Evolutionary conservation across 768 basidiomycete genomes (phyloP).

Genomic region (Lactarius vividus): DNA sequence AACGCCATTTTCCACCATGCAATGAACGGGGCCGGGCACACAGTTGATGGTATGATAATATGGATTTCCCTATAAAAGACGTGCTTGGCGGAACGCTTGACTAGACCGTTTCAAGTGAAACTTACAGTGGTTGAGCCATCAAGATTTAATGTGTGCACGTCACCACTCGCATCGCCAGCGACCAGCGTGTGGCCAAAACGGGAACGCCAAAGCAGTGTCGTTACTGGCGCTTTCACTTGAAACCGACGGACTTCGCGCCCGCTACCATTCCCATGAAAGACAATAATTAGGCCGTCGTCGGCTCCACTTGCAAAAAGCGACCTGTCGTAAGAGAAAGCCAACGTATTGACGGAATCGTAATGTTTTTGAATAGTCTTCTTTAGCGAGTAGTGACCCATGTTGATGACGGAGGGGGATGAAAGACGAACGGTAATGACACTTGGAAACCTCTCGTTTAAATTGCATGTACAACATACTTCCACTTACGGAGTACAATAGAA

Average conservation of each 20-base stretch:
- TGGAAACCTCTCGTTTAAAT: too few species aligned
- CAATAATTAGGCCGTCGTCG: not conserved
- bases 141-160: constrained; percentile 1
- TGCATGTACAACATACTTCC: too few species aligned
- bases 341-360: not conserved
- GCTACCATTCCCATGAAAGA: constrained; percentile 4
- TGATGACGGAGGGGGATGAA: too few species aligned
- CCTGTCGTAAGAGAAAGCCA: not conserved
- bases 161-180: not conserved
- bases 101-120: not conserved
- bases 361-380: constrained; percentile 1
- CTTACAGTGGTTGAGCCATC: not conserved
- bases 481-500: too few species aligned
- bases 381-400: too few species aligned
- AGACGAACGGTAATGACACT: too few species aligned
- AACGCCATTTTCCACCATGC: not conserved
- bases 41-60: constrained; percentile 6
- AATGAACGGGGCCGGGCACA: constrained; percentile 1
- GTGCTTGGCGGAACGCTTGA: too few species aligned
- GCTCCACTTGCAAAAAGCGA: constrained; percentile 6
- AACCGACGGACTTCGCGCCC: not conserved
- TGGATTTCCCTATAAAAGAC: not conserved
- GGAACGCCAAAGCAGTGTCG: constrained; percentile 3
- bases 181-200: constrained; percentile 1
- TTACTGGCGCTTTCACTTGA: constrained; percentile 11